A percentile compares a stretch with the other conserved stretches of the same genome.
Evolutionary conservation across 345 rosid genomes (phyloP).

Genomic region (Iberis pinnata): DNA sequence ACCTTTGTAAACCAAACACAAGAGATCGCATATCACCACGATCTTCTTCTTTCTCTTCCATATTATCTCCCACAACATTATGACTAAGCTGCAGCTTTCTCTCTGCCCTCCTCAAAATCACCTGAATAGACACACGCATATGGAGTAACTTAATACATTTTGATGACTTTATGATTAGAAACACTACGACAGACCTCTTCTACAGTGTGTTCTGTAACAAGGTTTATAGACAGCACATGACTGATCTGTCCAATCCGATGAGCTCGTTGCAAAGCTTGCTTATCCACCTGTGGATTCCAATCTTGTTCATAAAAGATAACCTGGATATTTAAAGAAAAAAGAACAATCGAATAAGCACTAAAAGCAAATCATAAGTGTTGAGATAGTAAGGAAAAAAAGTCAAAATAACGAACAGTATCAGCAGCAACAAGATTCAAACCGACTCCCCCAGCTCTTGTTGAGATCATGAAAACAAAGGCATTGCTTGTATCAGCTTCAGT

Average conservation of each 20-base stretch:
- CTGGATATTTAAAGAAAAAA: conserved; percentile 29
- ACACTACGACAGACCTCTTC: conserved; percentile 55
- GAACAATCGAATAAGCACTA: conserved; percentile 15
- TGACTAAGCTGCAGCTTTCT: conserved; percentile 74
- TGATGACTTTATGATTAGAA: neutral
- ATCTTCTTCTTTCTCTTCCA: conserved; percentile 47
- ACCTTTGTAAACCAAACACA: conserved; percentile 63
- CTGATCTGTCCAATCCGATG: conserved; percentile 88
- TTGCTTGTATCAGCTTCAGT: conserved; percentile 36
- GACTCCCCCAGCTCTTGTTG: conserved; percentile 95
- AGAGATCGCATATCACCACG: conserved; percentile 57
- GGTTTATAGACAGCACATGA: conserved; percentile 73
- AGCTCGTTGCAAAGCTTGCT: conserved; percentile 88
- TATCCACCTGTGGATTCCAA: conserved; percentile 96
- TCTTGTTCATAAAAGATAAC: conserved; percentile 91
- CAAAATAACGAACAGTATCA: conserved; percentile 55
- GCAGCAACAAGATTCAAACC: conserved; percentile 94
- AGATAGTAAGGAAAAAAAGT: neutral
- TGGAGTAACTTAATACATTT: conserved; percentile 1
- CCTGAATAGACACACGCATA: conserved; percentile 36
- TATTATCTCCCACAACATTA: conserved; percentile 54
- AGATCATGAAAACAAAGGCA: conserved; percentile 81
- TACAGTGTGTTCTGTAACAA: conserved; percentile 56
- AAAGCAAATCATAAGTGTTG: neutral
- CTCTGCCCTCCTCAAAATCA: conserved; percentile 71